A percentile compares a stretch with the other conserved stretches of the same genome.
Conservation (phyloP, 139 green algal genomes). For the Chlamydomonas sphaeroides region DNA sequence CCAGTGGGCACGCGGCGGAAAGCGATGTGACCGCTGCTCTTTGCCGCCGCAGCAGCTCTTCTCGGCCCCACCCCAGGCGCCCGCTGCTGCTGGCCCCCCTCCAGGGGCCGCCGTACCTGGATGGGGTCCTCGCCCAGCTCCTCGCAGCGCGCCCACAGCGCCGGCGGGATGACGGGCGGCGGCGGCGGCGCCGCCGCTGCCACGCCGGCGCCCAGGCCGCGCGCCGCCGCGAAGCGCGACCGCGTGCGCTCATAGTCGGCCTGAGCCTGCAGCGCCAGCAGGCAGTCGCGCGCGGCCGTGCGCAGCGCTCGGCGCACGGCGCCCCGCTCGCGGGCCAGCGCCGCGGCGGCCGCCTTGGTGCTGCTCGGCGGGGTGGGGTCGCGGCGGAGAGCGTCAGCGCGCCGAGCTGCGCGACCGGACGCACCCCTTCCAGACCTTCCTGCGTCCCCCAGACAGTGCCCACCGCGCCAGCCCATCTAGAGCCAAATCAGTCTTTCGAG, state of each 20-base stretch:
- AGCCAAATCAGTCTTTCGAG: too few relatives aligned
- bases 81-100: too few relatives aligned
- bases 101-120: not conserved
- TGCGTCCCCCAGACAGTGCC: too few relatives aligned
- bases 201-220: not conserved
- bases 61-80: too few relatives aligned
- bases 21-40: too few relatives aligned
- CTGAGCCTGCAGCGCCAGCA: constrained; percentile 37
- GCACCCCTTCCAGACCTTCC: too few relatives aligned
- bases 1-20: too few relatives aligned
- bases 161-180: not conserved
- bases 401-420: too few relatives aligned
- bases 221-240: constrained; percentile 7
- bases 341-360: constrained; percentile 41
- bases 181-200: constrained; percentile 10
- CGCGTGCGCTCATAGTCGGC: constrained; percentile 33
- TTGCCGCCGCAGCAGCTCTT: too few relatives aligned
- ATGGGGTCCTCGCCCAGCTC: constrained; percentile 26
- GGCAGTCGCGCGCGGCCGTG: constrained; percentile 9
- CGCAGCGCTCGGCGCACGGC: constrained; percentile 10
- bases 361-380: not conserved
- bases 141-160: constrained; percentile 11
- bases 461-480: too few relatives aligned
- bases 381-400: not conserved
- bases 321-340: constrained; percentile 11